Conservation (phyloP, 805 yeast species). For the Lachancea fermentati region DNA sequence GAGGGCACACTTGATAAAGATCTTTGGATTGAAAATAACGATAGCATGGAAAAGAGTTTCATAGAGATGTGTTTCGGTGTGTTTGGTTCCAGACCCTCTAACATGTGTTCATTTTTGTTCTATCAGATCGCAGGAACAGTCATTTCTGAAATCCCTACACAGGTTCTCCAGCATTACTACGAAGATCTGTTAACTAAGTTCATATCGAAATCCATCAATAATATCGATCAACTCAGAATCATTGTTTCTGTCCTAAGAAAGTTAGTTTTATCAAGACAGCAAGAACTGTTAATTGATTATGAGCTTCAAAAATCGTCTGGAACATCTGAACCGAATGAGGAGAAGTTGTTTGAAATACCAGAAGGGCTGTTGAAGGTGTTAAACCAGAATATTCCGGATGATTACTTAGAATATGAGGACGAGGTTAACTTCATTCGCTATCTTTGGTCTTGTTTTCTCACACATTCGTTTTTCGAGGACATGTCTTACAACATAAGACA, state of each 20-base stretch:
- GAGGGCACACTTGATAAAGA: constrained; percentile 23
- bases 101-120: constrained; percentile 33
- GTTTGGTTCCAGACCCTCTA: constrained; percentile 16
- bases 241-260: constrained; percentile 36
- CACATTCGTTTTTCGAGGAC: constrained; percentile 56
- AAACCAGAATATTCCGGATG: constrained; percentile 27
- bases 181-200: constrained; percentile 34
- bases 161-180: constrained; percentile 31
- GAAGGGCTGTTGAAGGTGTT: constrained; percentile 35
- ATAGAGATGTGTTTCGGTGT: constrained; percentile 38
- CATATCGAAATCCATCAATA: constrained; percentile 16
- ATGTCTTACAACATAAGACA: constrained; percentile 61
- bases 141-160: constrained; percentile 27
- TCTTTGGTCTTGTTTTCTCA: constrained; percentile 64
- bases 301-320: constrained; percentile 39
- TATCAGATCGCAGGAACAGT: constrained; percentile 35
- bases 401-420: constrained; percentile 38
- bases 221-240: constrained; percentile 40
- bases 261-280: constrained; percentile 45
- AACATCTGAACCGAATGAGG: constrained; percentile 10
- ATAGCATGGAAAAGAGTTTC: constrained; percentile 38
- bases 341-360: constrained; percentile 27
- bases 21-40: constrained; percentile 32
- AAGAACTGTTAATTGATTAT: constrained; percentile 55
- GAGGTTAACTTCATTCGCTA: constrained; percentile 37